Base-by-base conservation (phyloP, 129 eudicot genomes). In the Dittrichia graveolens region DNA sequence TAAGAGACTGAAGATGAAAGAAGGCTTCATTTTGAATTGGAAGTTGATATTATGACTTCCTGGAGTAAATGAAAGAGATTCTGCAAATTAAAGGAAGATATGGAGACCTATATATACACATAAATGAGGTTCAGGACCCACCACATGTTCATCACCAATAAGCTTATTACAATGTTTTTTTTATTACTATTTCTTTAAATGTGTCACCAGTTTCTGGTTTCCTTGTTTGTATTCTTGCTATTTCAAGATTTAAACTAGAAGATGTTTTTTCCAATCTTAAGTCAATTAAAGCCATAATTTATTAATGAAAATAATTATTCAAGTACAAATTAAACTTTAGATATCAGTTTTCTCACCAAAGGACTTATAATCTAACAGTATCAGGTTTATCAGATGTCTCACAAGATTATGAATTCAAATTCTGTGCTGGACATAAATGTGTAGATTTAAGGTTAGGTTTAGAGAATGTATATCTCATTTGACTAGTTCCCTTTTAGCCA, bases 11-110 rank as follows among this genome's bases (percentile, higher is more conserved):
- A 75, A 39, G 16, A 84, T 19, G 40, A 75, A 41, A 55, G 74
- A 74, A 52, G 57, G 50, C 87, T 46, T 87, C 93, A 82, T 87
- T 60, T 69, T 63, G 65, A 49, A 57, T 70, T 69, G 18, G 37
- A 31, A 60, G 40, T 63, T 15, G 13, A 35, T 67, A 38, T 65
- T 41, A 38, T 40, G 14, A 65, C 59, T 45, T 15, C 44, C 1
- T 41, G 47, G 43, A 70, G 39, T 50, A 49, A 31, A 77, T 69
- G 57, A 75, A 61, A 69, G 48, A 60, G 54, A 59, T 55, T 48
- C 11, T 77, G 58, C 56, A 49, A 39, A 48, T 69, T 6, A 24
- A 59, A 50, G 76, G 5, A 41, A 58, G 76, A 77, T 60, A 61
- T 61, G 11, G 72, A 42, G 44, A 24, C 19, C 76, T 69, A 77